Conservation (phyloP, 495 filamentous ascomycete species). For the Rhypophila decipiens region DNA sequence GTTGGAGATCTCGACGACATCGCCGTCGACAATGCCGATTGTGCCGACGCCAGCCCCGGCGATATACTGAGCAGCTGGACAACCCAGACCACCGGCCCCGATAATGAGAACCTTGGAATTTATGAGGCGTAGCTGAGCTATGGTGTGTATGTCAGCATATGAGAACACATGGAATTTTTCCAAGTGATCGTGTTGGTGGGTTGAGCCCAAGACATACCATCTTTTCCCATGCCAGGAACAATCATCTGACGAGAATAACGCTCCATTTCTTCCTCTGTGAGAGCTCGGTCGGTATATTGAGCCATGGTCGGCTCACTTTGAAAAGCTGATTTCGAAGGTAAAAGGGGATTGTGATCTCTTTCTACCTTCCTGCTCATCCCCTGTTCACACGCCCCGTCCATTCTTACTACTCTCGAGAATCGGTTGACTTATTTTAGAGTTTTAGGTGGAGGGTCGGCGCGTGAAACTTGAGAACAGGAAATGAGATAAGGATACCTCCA, state of each 20-base stretch:
- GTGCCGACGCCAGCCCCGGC: constrained; percentile 81
- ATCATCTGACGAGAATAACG: constrained; percentile 93
- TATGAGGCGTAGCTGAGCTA: constrained; percentile 75
- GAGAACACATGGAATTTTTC: background rate
- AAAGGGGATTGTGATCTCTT: too few species aligned
- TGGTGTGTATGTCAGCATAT: constrained; percentile 7
- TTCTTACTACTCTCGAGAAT: too few species aligned
- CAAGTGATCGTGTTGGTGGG: background rate
- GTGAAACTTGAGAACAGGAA: too few species aligned
- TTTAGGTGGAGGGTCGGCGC: too few species aligned
- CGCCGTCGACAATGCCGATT: constrained; percentile 79
- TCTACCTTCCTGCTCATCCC: too few species aligned
- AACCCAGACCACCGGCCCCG: constrained; percentile 90
- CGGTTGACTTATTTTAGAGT: too few species aligned
- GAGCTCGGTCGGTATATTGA: constrained; percentile 5
- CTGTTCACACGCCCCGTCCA: too few species aligned
- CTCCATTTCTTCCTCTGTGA: constrained; percentile 25
- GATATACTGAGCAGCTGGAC: constrained; percentile 83
- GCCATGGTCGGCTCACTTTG: background rate
- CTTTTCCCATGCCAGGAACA: constrained; percentile 73
- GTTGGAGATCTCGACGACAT: constrained; percentile 83
- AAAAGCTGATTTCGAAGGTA: background rate
- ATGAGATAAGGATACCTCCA: too few species aligned
- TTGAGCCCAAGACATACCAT: constrained; percentile 42
- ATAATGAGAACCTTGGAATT: constrained; percentile 68